These are phyloP conservation scores for Puccinia brachypodii DNA, from an alignment of 1,284 basidiomycete species.

Conservation along the genomic window DNA sequence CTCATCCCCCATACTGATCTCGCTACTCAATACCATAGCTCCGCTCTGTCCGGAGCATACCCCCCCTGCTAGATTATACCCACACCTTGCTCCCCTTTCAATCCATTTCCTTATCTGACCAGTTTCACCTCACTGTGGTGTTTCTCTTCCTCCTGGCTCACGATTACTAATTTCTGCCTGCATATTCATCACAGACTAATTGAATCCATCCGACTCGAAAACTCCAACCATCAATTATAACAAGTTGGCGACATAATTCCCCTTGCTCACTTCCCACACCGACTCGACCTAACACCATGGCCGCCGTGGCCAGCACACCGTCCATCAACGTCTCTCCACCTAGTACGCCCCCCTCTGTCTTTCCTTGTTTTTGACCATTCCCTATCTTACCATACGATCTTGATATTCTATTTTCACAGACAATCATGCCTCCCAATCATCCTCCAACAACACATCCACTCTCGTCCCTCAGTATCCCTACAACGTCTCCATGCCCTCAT, in stretches of 20 bases:
- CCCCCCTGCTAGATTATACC: neutral
- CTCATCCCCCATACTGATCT: neutral
- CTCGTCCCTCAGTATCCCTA: conserved; percentile 56
- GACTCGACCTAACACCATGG: neutral
- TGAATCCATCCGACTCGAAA: neutral
- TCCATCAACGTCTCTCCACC: conserved; percentile 47
- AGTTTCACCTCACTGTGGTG: neutral
- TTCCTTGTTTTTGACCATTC: neutral
- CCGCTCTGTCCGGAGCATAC: neutral
- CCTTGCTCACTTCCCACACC: neutral
- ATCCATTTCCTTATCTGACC: neutral
- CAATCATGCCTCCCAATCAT: conserved; percentile 6
- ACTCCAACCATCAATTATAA: neutral
- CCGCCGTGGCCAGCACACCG: conserved; percentile 8
- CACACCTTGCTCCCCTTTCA: neutral
- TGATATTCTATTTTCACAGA: neutral
- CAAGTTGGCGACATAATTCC: neutral
- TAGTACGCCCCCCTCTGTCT: conserved; percentile 4
- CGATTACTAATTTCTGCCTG: neutral
- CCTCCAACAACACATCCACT: neutral
- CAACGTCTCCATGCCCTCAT: conserved; percentile 55
- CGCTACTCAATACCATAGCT: neutral
- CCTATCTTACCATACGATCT: neutral
- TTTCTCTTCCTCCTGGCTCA: neutral
- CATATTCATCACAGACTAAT: neutral